Evolutionary conservation across 2,329 filamentous ascomycete genomes (phyloP).

Genomic region (Thielaviopsis cerberus): DNA sequence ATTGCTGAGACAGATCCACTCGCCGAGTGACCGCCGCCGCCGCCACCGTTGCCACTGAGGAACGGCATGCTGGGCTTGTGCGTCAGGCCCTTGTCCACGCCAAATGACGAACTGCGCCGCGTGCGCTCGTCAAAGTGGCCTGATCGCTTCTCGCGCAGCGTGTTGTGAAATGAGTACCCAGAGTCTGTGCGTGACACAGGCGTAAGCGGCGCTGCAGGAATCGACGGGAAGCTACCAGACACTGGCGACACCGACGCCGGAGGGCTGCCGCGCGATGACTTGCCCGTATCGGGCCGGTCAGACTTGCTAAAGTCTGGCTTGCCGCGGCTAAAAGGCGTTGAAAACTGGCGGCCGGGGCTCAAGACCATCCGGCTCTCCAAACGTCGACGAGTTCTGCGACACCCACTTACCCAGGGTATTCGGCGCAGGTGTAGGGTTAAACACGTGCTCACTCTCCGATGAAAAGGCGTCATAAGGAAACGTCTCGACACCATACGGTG

Average conservation of each 20-base stretch:
- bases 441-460: slow-evolving; percentile 66
- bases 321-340: slow-evolving; percentile 75
- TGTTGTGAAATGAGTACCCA: slow-evolving; percentile 69
- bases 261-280: slow-evolving; percentile 42
- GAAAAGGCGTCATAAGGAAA: slow-evolving; percentile 83
- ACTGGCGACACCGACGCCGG: slow-evolving; percentile 54
- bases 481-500: slow-evolving; percentile 79
- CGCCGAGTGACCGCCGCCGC: slow-evolving; percentile 41
- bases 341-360: slow-evolving; percentile 50
- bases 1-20: slow-evolving; percentile 41
- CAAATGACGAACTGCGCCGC: slow-evolving; percentile 87
- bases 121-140: slow-evolving; percentile 71
- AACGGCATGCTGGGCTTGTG: slow-evolving; percentile 59
- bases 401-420: slow-evolving; percentile 73
- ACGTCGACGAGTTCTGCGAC: slow-evolving; percentile 72
- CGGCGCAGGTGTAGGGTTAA: slow-evolving; percentile 49
- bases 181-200: slow-evolving; percentile 82
- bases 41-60: too few relatives aligned
- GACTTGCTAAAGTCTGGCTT: slow-evolving; percentile 45
- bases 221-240: slow-evolving; percentile 57
- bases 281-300: slow-evolving; percentile 63
- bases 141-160: slow-evolving; percentile 81
- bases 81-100: slow-evolving; percentile 51
- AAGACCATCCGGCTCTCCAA: slow-evolving; percentile 44
- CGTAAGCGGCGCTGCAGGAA: slow-evolving; percentile 40